Conservation (phyloP, 192 early-diverging fungal species). For the Ambispora gerdemannii region DNA sequence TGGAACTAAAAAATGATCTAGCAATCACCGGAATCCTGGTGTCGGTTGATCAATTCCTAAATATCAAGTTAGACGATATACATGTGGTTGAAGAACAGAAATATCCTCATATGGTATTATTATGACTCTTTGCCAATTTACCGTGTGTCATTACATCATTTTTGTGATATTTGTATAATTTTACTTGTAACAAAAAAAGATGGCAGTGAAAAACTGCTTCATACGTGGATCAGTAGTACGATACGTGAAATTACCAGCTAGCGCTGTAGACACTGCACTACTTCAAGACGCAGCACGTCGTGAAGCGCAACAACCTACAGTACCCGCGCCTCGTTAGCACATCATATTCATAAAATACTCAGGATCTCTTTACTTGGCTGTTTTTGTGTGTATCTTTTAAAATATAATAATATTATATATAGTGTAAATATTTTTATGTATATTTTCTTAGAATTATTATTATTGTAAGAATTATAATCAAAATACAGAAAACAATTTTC, state of each 20-base stretch:
- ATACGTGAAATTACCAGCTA: slow-evolving; percentile 87
- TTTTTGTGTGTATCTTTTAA: too few species aligned
- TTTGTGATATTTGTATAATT: background rate
- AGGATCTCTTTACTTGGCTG: too few species aligned
- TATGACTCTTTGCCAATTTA: background rate
- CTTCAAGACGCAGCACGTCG: slow-evolving; percentile 95
- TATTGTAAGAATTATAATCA: too few species aligned
- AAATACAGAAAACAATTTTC: too few species aligned
- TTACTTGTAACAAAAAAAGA: slow-evolving; percentile 44
- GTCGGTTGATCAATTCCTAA: slow-evolving; percentile 99
- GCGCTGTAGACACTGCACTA: slow-evolving; percentile 89
- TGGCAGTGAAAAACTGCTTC: slow-evolving; percentile 98
- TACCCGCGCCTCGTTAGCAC: background rate
- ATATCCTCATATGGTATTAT: slow-evolving; percentile 94
- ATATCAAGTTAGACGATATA: slow-evolving; percentile 97
- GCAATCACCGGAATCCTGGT: slow-evolving; percentile 87
- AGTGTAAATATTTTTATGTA: too few species aligned
- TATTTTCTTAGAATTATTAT: too few species aligned
- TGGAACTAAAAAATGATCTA: slow-evolving; percentile 99
- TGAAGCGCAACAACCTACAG: slow-evolving; percentile 75
- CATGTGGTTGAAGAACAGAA: slow-evolving; percentile 75
- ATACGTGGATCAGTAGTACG: slow-evolving; percentile 98
- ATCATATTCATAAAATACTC: too few species aligned
- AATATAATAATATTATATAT: too few species aligned
- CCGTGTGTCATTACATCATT: background rate